These are phyloP conservation scores for Irineochytrium annulatum DNA, from an alignment of 192 early-diverging fungal species.

Conservation along the genomic window DNA sequence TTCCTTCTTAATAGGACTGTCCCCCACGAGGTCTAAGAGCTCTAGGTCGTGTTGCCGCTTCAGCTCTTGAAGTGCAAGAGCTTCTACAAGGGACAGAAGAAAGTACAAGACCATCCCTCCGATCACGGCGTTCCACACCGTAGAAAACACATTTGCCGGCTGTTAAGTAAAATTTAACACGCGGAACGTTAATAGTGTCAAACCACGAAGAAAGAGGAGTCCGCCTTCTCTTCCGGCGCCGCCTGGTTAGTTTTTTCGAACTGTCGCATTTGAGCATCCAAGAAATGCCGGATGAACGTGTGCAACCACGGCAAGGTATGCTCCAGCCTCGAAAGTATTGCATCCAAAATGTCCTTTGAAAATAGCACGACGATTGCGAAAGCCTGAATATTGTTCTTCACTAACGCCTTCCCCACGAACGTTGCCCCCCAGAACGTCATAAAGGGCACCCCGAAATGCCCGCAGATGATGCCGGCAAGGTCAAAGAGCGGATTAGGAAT, in stretches of 20 bases:
- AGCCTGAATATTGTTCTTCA: constrained; percentile 84
- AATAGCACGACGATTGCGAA: constrained; percentile 79
- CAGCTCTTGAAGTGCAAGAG: constrained; percentile 74
- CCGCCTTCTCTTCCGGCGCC: background rate
- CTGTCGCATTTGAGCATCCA: constrained; percentile 45
- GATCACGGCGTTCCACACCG: constrained; percentile 77
- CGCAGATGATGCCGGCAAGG: constrained; percentile 92
- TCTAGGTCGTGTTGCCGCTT: constrained; percentile 15
- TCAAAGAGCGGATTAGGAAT: constrained; percentile 98
- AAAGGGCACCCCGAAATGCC: constrained; percentile 86
- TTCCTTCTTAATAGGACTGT: no score
- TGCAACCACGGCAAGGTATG: constrained; percentile 55
- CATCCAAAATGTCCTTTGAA: constrained; percentile 69
- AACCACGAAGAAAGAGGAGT: background rate
- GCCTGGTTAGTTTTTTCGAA: constrained; percentile 1
- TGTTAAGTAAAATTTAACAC: background rate
- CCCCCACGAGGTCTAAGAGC: no score
- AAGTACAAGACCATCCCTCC: constrained; percentile 82
- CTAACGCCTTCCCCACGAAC: constrained; percentile 84
- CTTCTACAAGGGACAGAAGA: constrained; percentile 74
- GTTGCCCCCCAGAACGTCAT: constrained; percentile 95
- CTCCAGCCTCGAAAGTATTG: constrained; percentile 53
- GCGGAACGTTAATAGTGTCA: background rate
- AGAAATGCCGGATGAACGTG: constrained; percentile 45
- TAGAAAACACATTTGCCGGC: constrained; percentile 52